These are phyloP conservation scores for Boletus subluridellus DNA, from an alignment of 1,284 basidiomycete species.

Conservation along the genomic window DNA sequence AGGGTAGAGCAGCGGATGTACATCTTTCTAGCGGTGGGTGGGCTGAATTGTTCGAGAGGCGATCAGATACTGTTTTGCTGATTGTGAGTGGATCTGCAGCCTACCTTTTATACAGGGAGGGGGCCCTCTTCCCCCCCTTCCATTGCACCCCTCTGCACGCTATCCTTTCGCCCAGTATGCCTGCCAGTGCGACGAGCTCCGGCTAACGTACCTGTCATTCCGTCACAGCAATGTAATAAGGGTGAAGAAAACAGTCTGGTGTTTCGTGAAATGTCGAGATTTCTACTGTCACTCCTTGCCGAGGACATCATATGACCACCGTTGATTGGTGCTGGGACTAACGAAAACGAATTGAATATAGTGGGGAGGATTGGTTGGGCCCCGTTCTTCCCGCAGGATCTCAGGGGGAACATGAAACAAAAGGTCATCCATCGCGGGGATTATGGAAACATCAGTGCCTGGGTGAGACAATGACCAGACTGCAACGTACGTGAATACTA, in stretches of 20 bases:
- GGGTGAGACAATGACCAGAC: background rate
- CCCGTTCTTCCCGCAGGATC: background rate
- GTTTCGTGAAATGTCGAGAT: too few relatives aligned
- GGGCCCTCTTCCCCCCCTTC: too few relatives aligned
- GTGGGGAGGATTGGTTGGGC: background rate
- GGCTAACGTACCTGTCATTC: background rate
- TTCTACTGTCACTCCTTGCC: background rate
- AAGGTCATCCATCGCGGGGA: background rate
- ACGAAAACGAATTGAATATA: too few relatives aligned
- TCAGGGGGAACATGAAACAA: background rate
- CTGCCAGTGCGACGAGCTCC: background rate
- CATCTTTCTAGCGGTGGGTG: background rate
- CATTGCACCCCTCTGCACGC: too few relatives aligned
- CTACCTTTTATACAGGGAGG: background rate
- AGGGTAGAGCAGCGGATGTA: slow-evolving; percentile 1
- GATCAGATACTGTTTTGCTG: background rate
- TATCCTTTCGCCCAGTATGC: too few relatives aligned
- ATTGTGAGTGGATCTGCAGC: background rate
- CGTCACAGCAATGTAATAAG: background rate
- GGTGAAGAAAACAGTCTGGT: background rate
- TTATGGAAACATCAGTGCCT: background rate
- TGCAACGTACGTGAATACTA: background rate
- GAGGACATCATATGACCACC: background rate
- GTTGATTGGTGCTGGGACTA: background rate
- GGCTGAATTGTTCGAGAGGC: background rate